Percentiles rank a stretch among this genome's conserved stretches.
Evolutionary conservation across 164 flowering plant genomes (phyloP).

Genomic region (Umbellularia californica): DNA sequence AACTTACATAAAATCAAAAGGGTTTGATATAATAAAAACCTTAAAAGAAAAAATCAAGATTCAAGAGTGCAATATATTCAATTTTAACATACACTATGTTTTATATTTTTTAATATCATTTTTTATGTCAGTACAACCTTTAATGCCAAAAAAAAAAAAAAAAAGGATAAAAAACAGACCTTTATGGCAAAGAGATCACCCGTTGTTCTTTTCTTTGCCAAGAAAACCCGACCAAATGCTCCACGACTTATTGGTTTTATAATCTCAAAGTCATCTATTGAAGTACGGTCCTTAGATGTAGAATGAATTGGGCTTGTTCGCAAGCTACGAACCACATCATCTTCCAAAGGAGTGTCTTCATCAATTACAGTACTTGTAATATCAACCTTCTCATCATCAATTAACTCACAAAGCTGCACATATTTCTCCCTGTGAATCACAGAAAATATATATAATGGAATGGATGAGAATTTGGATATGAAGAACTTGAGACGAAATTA

Average conservation of each 20-base stretch:
- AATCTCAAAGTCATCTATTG: constrained; percentile 98
- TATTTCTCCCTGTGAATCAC: constrained; percentile 73
- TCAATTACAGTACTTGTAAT: constrained; percentile 75
- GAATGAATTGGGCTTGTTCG: constrained; percentile 84
- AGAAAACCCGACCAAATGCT: constrained; percentile 95
- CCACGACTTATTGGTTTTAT: constrained; percentile 99
- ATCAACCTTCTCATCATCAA: constrained; percentile 88
- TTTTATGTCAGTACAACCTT: too few species aligned
- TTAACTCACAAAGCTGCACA: constrained; percentile 81
- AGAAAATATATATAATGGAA: not conserved
- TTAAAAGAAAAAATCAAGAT: too few species aligned
- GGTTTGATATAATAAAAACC: not conserved
- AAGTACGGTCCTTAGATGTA: constrained; percentile 70
- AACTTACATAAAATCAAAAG: not conserved
- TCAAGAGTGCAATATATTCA: not conserved
- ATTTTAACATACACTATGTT: not conserved
- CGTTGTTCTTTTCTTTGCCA: constrained; percentile 96
- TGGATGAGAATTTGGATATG: not conserved
- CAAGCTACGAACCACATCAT: constrained; percentile 91
- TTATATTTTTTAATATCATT: too few species aligned
- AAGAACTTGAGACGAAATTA: not conserved
- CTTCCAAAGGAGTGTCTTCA: constrained; percentile 92
- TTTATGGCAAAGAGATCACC: constrained; percentile 99
- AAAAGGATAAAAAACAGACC: constrained; percentile 32
- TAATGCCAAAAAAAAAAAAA: too few species aligned